Percentiles rank a stretch among this genome's conserved stretches.
Conservation (phyloP, 495 filamentous ascomycete genomes). For the Talaromyces thailandensis region DNA sequence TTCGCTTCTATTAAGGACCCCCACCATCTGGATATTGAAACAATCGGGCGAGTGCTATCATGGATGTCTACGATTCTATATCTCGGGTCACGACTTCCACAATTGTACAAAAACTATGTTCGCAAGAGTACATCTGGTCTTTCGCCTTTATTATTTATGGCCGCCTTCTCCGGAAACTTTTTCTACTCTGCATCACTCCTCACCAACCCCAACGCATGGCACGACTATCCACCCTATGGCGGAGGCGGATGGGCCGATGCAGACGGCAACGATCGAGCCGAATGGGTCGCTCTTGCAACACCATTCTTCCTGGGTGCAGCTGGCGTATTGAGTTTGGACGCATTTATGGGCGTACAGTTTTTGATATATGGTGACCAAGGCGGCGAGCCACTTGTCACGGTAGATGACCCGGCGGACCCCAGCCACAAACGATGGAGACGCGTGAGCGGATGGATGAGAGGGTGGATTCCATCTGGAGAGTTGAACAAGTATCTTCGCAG, state of each 20-base stretch:
- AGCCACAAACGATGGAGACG: conserved; percentile 41
- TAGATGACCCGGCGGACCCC: conserved; percentile 24
- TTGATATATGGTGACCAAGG: conserved; percentile 43
- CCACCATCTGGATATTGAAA: conserved; percentile 26
- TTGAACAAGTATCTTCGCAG: background rate
- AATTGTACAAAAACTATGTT: conserved; percentile 58
- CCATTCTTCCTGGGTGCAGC: conserved; percentile 68
- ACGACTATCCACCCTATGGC: conserved; percentile 51
- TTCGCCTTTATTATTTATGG: conserved; percentile 58
- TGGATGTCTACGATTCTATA: conserved; percentile 62
- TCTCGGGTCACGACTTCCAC: conserved; percentile 61
- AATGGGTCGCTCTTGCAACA: conserved; percentile 50
- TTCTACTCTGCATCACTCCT: conserved; percentile 62
- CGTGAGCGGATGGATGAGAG: conserved; percentile 60
- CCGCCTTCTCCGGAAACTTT: conserved; percentile 63
- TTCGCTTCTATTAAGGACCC: conserved; percentile 6
- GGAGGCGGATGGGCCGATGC: conserved; percentile 56
- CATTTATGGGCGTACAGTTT: conserved; percentile 58
- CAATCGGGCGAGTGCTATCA: conserved; percentile 48
- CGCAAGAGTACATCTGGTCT: conserved; percentile 63
- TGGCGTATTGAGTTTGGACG: conserved; percentile 59
- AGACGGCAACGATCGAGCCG: conserved; percentile 45
- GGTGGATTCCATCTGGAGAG: conserved; percentile 48
- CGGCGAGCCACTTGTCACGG: conserved; percentile 23
- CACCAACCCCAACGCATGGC: conserved; percentile 62